Base-by-base conservation (phyloP, 2,329 filamentous ascomycete genomes). In the Paramyrothecium sp. region DNA sequence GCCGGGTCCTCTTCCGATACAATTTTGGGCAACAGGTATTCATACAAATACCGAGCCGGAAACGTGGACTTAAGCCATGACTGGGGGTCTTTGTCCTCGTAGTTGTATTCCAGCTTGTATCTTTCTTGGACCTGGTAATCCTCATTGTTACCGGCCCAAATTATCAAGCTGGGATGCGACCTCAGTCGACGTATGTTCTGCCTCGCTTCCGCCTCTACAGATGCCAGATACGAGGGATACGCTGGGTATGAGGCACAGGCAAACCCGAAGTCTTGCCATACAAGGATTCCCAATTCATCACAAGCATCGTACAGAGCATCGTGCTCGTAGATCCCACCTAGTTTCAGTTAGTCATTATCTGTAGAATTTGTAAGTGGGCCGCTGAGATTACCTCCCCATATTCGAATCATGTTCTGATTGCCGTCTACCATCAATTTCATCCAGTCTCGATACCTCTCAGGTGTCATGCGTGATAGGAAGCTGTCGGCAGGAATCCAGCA, bases 101-200 rank as follows among this genome's bases (percentile, higher is more conserved):
- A 89, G 63, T 96, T 78, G 68, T 93, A 94, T 2, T 84, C 86
- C 55, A 94, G 78, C 1, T 82, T 79, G 57, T 82, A 84, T 17
- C 80, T 78, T 68, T 93, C 89, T 62, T 88, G 84, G 13, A 92
- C 88, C 69, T 92, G 88, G 68, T 94, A 94, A 66, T 78, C 90
- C 69, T 94, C 91, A 64, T 95, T 95, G 70, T 93, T 94, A 2
- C 91, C 91, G 7, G 89, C 89, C 75, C 87, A 94, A 50, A 94
- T 84, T 11, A 90, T 83, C 57, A 95, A 81, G 0, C 84, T 90
- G 1, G 91, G 82, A 60, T 87, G 85, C 53, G 81, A 78, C 52
- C 83, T 74, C 34, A 88, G 67, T 10, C 83, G 74, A 51, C 80
- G 80, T 50, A 91, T 78, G 64, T 91, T 89, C 54, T 86, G 81